Base-by-base conservation (phyloP, 192 early-diverging fungal genomes). In the Pilobolus umbonatus region DNA sequence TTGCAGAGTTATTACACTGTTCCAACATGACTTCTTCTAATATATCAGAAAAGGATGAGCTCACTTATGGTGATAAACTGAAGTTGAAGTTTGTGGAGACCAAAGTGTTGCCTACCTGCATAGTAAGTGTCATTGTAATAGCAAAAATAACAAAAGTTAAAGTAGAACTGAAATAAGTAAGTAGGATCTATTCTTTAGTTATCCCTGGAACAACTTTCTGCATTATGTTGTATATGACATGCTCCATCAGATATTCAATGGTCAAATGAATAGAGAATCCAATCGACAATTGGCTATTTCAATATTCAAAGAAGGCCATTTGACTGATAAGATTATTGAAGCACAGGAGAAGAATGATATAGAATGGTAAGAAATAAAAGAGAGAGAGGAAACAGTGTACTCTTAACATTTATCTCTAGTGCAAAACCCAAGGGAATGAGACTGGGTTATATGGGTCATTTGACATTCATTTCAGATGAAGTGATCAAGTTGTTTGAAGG, bases 211-310 rank as follows among this genome's bases (percentile, higher is more conserved):
- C 75, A 99, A 99, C 81, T 96, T 99, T 72, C 66, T 99, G 63
- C 97, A 99, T 67, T 93, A 91, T n/a, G 93, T 99, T 26, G 91
- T 97, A 1, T 99, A 96, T 68, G 97, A 99, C 67, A 95, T 98
- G 83, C 82, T 98, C 61, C 94, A 94, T 63, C 97, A 99, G 68
- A 85, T 97, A 24, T 93, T 96, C 60, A 95, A 97, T 70, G 85
- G 91, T 31, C 92, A 87, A 19, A 86, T 93, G 76, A 83, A 72
- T 34, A 49, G 78, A 28, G 81, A 72, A 61, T 76, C 71, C 57
- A 86, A 84, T 60, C 75, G 76, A 28, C 73, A 73, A 19, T 76
- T 84, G 17, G 75, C 80, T 1, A 67, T 84, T 30, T 76, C 83
- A 3, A 61, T 94, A 0, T 93, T 98, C 68, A 85, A 81, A 58